Evolutionary conservation across 192 early-diverging fungal genomes (phyloP).

Genomic region (Irineochytrium annulatum): DNA sequence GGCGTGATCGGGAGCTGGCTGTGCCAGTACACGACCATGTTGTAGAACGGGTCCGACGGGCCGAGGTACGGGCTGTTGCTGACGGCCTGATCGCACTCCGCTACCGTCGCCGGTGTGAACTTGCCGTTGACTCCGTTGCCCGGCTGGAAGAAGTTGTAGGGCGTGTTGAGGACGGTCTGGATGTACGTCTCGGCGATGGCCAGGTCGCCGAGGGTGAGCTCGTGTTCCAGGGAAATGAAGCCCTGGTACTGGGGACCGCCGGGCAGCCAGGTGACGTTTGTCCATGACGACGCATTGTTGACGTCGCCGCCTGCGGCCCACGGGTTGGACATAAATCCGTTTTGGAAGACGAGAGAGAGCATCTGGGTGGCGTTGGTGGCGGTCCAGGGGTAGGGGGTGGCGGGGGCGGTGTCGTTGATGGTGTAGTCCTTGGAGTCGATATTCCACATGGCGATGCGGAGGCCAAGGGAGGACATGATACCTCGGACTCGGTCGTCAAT

Average conservation of each 20-base stretch:
- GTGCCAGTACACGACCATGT: conserved; percentile 9
- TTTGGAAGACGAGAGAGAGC: too few species aligned
- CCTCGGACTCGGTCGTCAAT: conserved; percentile 64
- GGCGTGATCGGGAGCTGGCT: conserved; percentile 14
- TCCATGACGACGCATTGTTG: too few species aligned
- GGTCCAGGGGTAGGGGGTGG: too few species aligned
- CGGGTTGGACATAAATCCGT: too few species aligned
- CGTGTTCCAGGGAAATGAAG: conserved; percentile 25
- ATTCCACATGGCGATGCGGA: conserved; percentile 38
- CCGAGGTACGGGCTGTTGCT: not conserved
- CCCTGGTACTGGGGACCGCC: conserved; percentile 11
- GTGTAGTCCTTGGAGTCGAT: conserved; percentile 34
- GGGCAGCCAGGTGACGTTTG: too few species aligned
- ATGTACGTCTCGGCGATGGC: not conserved
- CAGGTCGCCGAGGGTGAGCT: conserved; percentile 9
- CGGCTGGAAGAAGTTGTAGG: too few species aligned
- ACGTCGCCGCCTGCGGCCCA: too few species aligned
- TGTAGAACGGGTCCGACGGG: conserved; percentile 17
- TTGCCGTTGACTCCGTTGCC: not conserved
- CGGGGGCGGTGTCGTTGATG: too few species aligned
- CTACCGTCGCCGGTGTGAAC: conserved; percentile 9
- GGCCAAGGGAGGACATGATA: conserved; percentile 54
- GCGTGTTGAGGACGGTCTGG: not conserved
- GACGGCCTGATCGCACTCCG: conserved; percentile 17
- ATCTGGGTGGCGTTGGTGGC: too few species aligned